Evolutionary conservation across 495 filamentous ascomycete species (phyloP).

Genomic region (Penicillium canescens): DNA sequence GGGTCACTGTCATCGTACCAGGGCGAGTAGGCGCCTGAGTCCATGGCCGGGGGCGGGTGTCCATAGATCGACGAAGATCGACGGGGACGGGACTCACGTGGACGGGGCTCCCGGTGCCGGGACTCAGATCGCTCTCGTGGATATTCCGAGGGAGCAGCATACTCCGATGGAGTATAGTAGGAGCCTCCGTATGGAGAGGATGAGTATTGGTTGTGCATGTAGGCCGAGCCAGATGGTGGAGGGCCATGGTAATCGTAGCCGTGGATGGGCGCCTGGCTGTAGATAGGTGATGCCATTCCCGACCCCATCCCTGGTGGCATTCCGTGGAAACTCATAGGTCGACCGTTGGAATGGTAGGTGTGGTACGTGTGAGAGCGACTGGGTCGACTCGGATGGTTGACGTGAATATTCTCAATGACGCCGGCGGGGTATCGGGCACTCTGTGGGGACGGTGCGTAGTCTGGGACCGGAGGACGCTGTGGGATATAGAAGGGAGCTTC

Average conservation of each 20-base stretch:
- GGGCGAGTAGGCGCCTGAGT: conserved; percentile 25
- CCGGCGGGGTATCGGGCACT: conserved; percentile 24
- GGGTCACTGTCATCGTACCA: conserved; percentile 31
- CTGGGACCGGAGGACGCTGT: conserved; percentile 29
- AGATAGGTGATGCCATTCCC: conserved; percentile 25
- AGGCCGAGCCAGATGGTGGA: conserved; percentile 39
- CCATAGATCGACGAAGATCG: conserved; percentile 36
- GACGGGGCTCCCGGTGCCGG: conserved; percentile 27
- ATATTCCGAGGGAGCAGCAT: conserved; percentile 21
- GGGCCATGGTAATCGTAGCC: conserved; percentile 37
- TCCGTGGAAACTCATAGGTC: conserved; percentile 49
- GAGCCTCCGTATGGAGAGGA: conserved; percentile 30
- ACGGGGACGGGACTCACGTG: conserved; percentile 18
- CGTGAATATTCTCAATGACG: conserved; percentile 28
- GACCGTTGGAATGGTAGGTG: conserved; percentile 34
- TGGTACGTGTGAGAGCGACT: conserved; percentile 38
- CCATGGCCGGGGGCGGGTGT: conserved; percentile 24
- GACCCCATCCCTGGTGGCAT: conserved; percentile 31
- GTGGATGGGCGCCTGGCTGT: conserved; percentile 26
- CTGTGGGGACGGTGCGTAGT: conserved; percentile 34
- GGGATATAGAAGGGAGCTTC: conserved; percentile 28
- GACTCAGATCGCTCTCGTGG: conserved; percentile 36
- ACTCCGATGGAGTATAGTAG: conserved; percentile 28
- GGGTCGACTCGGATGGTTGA: conserved; percentile 25
- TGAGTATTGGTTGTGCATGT: conserved; percentile 30